Conservation (phyloP, 192 early-diverging fungal genomes). For the Coemansia sp. region DNA sequence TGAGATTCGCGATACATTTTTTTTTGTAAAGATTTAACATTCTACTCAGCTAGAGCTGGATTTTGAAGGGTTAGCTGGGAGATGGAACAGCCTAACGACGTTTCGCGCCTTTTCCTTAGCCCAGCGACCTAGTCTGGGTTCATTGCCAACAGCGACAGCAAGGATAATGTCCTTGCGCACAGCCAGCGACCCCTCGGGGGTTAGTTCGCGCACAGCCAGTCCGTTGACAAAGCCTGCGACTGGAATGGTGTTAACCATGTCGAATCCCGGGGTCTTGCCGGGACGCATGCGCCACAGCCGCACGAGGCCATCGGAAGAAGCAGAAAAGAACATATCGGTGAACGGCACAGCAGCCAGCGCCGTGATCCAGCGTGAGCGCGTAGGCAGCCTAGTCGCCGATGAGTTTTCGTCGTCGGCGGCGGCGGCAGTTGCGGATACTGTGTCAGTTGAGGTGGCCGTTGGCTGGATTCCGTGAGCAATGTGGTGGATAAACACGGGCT, state of each 20-base stretch:
- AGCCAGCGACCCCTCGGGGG: constrained; percentile 12
- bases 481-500: constrained; percentile 81
- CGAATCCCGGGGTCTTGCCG: constrained; percentile 63
- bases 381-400: constrained; percentile 3
- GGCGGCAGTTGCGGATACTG: neutral
- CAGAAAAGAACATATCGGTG: constrained; percentile 90
- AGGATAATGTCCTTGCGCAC: constrained; percentile 50
- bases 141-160: constrained; percentile 81
- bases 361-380: constrained; percentile 81
- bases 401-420: constrained; percentile 1
- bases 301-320: constrained; percentile 85
- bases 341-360: constrained; percentile 79
- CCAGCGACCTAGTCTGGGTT: constrained; percentile 92
- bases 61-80: constrained; percentile 33
- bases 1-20: neutral
- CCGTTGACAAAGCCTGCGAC: constrained; percentile 67
- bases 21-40: neutral
- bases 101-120: constrained; percentile 80
- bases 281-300: constrained; percentile 83
- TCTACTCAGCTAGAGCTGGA: constrained; percentile 10
- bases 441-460: neutral
- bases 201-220: constrained; percentile 37
- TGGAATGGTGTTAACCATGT: constrained; percentile 58
- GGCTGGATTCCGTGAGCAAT: constrained; percentile 74
- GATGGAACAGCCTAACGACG: constrained; percentile 67